phyloP scores from a whole-genome alignment of 2,329 filamentous ascomycete species.

The Talaromyces funiculosus region DNA sequence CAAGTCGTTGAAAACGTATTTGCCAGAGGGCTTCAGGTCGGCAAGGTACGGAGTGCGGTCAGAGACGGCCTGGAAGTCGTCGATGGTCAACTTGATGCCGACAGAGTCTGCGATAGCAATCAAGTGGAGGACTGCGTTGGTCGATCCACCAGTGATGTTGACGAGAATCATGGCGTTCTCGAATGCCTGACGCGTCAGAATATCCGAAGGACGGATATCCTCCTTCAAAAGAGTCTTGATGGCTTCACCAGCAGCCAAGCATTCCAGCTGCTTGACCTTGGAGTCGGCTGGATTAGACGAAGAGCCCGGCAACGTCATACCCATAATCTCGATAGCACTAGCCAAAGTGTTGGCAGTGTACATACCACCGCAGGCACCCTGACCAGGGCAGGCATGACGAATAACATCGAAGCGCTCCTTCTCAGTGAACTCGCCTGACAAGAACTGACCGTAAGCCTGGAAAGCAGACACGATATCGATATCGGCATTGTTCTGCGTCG shows the following conservation, averaged over 20 bases:
- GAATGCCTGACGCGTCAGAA: constrained; percentile 73
- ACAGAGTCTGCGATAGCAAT: constrained; percentile 79
- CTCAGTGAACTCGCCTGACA: constrained; percentile 85
- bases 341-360: constrained; percentile 74
- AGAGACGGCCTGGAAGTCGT: constrained; percentile 79
- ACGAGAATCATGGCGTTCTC: constrained; percentile 81
- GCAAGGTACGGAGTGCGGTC: constrained; percentile 74
- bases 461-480: constrained; percentile 97
- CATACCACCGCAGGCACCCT: constrained; percentile 82
- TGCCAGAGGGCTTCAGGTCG: constrained; percentile 72
- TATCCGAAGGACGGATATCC: constrained; percentile 71
- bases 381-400: constrained; percentile 78
- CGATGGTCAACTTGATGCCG: constrained; percentile 74
- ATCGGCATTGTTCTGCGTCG: constrained; percentile 62
- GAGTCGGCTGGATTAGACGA: constrained; percentile 74
- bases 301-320: constrained; percentile 75
- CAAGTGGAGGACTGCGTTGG: constrained; percentile 77
- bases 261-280: constrained; percentile 65
- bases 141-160: constrained; percentile 77
- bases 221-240: constrained; percentile 70
- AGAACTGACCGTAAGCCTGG: constrained; percentile 94
- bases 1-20: constrained; percentile 57
- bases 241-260: constrained; percentile 63
- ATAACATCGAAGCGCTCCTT: constrained; percentile 92
- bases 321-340: constrained; percentile 66